Evolutionary conservation across 192 early-diverging fungal species (phyloP).

Genomic region (Dissophora globulifera): DNA sequence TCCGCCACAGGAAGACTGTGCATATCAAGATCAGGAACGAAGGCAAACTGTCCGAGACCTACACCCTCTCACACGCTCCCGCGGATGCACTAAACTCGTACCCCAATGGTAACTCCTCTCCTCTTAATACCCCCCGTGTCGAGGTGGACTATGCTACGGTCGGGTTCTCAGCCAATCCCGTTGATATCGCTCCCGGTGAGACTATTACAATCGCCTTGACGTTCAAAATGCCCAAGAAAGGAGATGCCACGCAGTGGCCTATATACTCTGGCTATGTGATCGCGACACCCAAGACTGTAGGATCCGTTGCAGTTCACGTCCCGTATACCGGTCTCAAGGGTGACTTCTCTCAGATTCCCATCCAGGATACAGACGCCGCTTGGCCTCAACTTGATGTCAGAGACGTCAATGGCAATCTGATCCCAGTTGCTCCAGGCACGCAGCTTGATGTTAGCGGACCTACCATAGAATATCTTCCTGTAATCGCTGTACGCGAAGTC

Average conservation of each 20-base stretch:
- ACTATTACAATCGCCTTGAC: slow-evolving; percentile 44
- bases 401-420: too few relatives aligned
- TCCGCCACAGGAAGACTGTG: slow-evolving; percentile 42
- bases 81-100: slow-evolving; percentile 53
- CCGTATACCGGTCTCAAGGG: slow-evolving; percentile 53
- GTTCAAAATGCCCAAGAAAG: slow-evolving; percentile 51
- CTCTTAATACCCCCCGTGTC: slow-evolving; percentile 40
- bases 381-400: slow-evolving; percentile 16
- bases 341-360: slow-evolving; percentile 35
- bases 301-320: slow-evolving; percentile 29
- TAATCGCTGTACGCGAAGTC: too few relatives aligned
- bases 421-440: too few relatives aligned
- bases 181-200: slow-evolving; percentile 43
- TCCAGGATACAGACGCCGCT: slow-evolving; percentile 31
- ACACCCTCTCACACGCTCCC: slow-evolving; percentile 45
- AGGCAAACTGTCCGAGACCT: slow-evolving; percentile 32
- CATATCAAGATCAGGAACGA: slow-evolving; percentile 56
- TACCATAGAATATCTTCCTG: too few relatives aligned
- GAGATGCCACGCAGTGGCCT: slow-evolving; percentile 34
- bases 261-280: slow-evolving; percentile 64
- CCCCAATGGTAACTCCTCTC: slow-evolving; percentile 13
- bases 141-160: slow-evolving; percentile 51
- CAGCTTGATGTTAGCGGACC: too few relatives aligned
- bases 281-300: slow-evolving; percentile 34
- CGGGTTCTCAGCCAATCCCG: slow-evolving; percentile 20